phyloP scores from a whole-genome alignment of 192 early-diverging fungal species.

The Mortierella hygrophila region DNA sequence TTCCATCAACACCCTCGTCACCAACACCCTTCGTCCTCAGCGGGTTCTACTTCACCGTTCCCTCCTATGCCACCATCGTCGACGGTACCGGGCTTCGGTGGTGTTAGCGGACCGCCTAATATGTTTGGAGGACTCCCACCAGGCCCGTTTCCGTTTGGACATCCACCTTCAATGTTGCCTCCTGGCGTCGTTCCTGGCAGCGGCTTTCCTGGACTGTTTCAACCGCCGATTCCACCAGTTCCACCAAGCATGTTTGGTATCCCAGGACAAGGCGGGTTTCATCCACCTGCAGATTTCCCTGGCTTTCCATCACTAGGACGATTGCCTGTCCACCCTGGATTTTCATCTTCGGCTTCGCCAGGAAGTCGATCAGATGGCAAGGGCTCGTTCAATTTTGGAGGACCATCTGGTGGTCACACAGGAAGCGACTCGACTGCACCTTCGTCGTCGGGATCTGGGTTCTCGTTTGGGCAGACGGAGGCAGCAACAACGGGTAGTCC shows the following conservation, averaged over 20 bases:
- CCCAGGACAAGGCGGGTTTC: conserved; percentile 1
- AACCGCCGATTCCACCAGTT: background rate
- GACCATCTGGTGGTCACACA: background rate
- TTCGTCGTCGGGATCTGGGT: background rate
- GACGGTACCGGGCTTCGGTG: background rate
- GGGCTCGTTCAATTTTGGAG: background rate
- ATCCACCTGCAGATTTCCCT: background rate
- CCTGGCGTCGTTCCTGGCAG: background rate
- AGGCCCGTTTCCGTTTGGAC: background rate
- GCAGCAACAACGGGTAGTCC: background rate
- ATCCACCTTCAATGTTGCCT: background rate
- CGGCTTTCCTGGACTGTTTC: background rate
- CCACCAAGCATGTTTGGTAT: background rate
- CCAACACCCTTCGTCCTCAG: background rate
- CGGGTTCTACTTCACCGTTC: too few relatives aligned
- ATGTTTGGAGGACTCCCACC: background rate
- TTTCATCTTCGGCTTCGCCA: background rate
- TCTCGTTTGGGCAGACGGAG: background rate
- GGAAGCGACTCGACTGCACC: background rate
- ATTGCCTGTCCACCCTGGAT: background rate
- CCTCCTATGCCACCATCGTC: background rate
- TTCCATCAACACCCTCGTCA: conserved; percentile 4
- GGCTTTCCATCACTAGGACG: background rate
- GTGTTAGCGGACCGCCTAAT: background rate
- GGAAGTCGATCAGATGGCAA: background rate